Conservation (phyloP, 2,329 filamentous ascomycete genomes). For the Ophiosphaerella narmari region DNA sequence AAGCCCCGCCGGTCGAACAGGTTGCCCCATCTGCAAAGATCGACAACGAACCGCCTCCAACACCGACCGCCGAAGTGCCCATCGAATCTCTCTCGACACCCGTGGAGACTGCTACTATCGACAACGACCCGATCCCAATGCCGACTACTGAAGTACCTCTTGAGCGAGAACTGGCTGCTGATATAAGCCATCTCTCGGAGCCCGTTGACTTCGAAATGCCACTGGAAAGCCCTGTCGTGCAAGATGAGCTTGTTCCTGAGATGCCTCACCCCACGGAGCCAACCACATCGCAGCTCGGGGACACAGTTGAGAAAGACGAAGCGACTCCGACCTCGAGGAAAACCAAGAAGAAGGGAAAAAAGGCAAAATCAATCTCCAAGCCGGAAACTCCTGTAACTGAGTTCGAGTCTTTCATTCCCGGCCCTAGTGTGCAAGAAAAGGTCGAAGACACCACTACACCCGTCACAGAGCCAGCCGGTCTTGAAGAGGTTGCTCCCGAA, state of each 20-base stretch:
- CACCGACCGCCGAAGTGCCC: neutral
- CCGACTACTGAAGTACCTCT: slow-evolving; percentile 51
- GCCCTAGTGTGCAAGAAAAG: neutral
- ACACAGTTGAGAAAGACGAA: slow-evolving; percentile 4
- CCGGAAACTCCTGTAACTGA: slow-evolving; percentile 21
- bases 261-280: slow-evolving; percentile 1
- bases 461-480: neutral
- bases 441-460: neutral
- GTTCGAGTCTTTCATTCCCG: slow-evolving; percentile 2
- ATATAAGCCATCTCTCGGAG: slow-evolving; percentile 30
- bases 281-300: neutral
- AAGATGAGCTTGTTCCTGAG: slow-evolving; percentile 2
- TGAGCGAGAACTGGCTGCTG: slow-evolving; percentile 60
- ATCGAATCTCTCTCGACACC: neutral
- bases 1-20: neutral
- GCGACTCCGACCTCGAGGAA: slow-evolving; percentile 23
- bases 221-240: neutral
- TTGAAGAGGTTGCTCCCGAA: neutral
- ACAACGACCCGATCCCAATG: neutral
- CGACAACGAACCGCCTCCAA: too few species aligned
- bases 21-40: neutral
- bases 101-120: neutral
- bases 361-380: slow-evolving; percentile 22
- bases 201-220: slow-evolving; percentile 5
- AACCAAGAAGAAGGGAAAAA: slow-evolving; percentile 36